Evolutionary conservation across 1,139 yeast species (phyloP).

Genomic region (Pichia sp.): DNA sequence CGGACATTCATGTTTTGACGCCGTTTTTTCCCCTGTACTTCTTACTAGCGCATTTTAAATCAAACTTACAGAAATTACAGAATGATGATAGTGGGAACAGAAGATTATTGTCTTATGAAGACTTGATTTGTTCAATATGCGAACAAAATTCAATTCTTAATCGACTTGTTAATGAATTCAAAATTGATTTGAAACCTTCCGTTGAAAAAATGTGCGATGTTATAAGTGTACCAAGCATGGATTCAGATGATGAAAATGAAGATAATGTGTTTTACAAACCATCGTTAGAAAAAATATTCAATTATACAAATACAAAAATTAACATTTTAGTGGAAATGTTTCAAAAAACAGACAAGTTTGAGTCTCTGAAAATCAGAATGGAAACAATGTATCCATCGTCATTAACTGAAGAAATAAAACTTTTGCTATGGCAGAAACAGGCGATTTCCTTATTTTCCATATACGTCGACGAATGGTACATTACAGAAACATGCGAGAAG

Average conservation of each 20-base stretch:
- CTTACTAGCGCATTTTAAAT: constrained; percentile 36
- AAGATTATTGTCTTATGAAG: constrained; percentile 43
- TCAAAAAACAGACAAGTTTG: constrained; percentile 16
- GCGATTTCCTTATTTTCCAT: constrained; percentile 24
- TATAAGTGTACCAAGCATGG: constrained; percentile 11
- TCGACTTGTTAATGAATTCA: constrained; percentile 26
- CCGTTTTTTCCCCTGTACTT: constrained; percentile 40
- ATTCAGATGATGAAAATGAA: constrained; percentile 29
- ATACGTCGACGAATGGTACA: constrained; percentile 23
- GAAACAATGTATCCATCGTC: constrained; percentile 15
- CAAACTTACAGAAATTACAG: constrained; percentile 26
- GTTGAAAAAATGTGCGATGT: constrained; percentile 39
- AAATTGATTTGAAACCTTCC: constrained; percentile 23
- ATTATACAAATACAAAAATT: constrained; percentile 33
- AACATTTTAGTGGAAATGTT: constrained; percentile 29
- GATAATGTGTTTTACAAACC: constrained; percentile 49
- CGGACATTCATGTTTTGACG: constrained; percentile 39
- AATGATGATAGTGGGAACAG: constrained; percentile 12
- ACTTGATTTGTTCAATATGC: constrained; percentile 41
- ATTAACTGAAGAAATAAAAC: constrained; percentile 8
- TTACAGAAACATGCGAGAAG: constrained; percentile 1
- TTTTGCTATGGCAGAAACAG: constrained; percentile 16
- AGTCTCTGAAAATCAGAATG: constrained; percentile 10
- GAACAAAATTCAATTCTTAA: constrained; percentile 28
- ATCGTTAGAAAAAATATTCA: constrained; percentile 32